These are phyloP conservation scores for Nyctanthes arbortristis DNA, from an alignment of 257 asterid species.

Conservation along the genomic window DNA sequence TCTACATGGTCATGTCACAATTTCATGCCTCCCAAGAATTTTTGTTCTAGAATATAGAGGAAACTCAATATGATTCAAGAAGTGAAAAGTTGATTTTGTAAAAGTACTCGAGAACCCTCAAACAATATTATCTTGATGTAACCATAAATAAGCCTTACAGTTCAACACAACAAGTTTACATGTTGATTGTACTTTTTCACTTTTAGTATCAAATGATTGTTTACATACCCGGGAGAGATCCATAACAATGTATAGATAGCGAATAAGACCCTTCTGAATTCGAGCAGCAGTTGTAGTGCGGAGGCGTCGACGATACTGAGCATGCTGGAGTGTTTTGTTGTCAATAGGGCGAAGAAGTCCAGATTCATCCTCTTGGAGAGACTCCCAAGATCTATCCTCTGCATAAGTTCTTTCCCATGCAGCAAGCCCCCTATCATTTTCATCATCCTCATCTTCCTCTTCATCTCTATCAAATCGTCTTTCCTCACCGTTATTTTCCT, in stretches of 20 bases:
- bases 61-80: neutral
- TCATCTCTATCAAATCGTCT: conserved; percentile 56
- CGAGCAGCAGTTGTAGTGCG: conserved; percentile 64
- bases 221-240: conserved; percentile 80
- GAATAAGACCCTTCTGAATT: conserved; percentile 92
- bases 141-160: neutral
- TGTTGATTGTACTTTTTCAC: neutral
- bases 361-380: conserved; percentile 95
- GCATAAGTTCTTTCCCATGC: conserved; percentile 96
- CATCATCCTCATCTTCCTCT: conserved; percentile 85
- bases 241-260: conserved; percentile 73
- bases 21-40: conserved; percentile 5
- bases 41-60: neutral
- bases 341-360: conserved; percentile 92
- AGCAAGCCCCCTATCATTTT: conserved; percentile 54
- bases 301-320: conserved; percentile 87
- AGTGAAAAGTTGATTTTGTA: neutral
- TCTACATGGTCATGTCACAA: too few relatives aligned
- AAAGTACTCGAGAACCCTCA: conserved; percentile 1
- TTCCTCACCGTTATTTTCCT: conserved; percentile 48
- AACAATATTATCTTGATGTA: neutral
- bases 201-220: neutral
- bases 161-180: neutral
- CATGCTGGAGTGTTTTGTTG: conserved; percentile 82
- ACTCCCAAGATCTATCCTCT: conserved; percentile 97